Evolutionary conservation across 768 basidiomycete species (phyloP).

Genomic region (Xerocomellus intermedius): DNA sequence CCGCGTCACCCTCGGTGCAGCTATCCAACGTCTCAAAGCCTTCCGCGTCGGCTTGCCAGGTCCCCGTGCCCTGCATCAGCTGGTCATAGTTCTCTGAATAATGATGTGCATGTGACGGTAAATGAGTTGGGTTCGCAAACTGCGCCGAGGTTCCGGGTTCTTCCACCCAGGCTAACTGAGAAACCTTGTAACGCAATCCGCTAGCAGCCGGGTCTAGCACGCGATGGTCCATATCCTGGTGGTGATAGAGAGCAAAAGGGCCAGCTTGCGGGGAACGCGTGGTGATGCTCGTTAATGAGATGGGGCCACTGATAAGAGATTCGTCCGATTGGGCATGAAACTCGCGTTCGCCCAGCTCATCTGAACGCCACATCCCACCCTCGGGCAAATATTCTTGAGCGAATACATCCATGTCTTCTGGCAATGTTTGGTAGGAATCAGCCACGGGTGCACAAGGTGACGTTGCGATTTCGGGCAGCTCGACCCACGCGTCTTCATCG

Average conservation of each 20-base stretch:
- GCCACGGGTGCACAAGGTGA: background rate
- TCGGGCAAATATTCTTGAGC: conserved; percentile 14
- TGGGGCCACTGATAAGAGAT: conserved; percentile 26
- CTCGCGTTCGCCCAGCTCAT: conserved; percentile 5
- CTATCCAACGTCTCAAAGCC: conserved; percentile 12
- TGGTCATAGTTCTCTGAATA: conserved; percentile 10
- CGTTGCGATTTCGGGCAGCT: conserved; percentile 12
- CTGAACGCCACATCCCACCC: conserved; percentile 13
- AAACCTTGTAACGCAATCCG: conserved; percentile 10
- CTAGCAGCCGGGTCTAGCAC: conserved; percentile 10
- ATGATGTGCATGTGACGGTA: conserved; percentile 7
- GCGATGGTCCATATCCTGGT: conserved; percentile 9
- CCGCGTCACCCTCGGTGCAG: conserved; percentile 3
- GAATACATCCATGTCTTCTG: conserved; percentile 19
- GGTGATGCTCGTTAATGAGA: conserved; percentile 18
- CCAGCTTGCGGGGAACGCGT: conserved; percentile 13
- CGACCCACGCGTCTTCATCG: conserved; percentile 14
- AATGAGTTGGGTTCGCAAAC: conserved; percentile 1
- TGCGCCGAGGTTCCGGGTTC: conserved; percentile 11
- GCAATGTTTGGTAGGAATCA: conserved; percentile 1
- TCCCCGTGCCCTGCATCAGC: conserved; percentile 11
- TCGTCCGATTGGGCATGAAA: conserved; percentile 15
- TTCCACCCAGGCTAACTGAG: conserved; percentile 18
- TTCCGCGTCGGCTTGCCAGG: conserved; percentile 4
- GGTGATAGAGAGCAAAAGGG: conserved; percentile 18